Percentiles rank a stretch among this genome's conserved stretches.
These are phyloP conservation scores for Fusarium gaditjirri DNA, from an alignment of 2,329 filamentous ascomycete species.

Conservation along the genomic window DNA sequence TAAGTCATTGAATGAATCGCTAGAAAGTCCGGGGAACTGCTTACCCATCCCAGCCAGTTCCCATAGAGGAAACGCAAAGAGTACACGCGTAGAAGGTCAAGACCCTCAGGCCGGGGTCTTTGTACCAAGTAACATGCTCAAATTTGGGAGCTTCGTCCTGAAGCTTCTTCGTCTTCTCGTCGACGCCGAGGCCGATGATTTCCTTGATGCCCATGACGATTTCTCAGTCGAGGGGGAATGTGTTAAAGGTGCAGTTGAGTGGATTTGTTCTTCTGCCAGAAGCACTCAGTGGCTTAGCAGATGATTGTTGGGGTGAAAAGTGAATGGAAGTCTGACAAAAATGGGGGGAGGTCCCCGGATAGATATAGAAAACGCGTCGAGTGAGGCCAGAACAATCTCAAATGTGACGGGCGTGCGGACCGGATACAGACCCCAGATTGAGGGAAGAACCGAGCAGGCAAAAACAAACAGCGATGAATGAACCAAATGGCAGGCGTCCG, in stretches of 20 bases:
- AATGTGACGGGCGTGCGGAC: constrained; percentile 20
- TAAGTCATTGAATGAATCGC: constrained; percentile 62
- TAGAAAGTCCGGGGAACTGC: constrained; percentile 62
- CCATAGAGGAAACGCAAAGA: constrained; percentile 27
- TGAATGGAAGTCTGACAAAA: background rate
- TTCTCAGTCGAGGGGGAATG: background rate
- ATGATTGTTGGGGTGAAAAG: background rate
- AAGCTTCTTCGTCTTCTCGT: constrained; percentile 26
- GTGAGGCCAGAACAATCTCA: constrained; percentile 5
- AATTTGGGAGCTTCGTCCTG: constrained; percentile 61
- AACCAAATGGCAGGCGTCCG: constrained; percentile 6
- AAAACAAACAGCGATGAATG: background rate
- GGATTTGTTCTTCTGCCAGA: background rate
- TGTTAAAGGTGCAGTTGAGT: background rate
- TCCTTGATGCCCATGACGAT: constrained; percentile 25
- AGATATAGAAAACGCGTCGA: constrained; percentile 20
- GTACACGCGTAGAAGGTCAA: constrained; percentile 54
- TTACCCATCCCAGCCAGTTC: constrained; percentile 31
- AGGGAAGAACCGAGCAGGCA: constrained; percentile 16
- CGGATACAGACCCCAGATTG: constrained; percentile 24
- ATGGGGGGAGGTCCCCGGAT: background rate
- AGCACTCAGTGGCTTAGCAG: background rate
- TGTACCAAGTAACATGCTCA: constrained; percentile 66
- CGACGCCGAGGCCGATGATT: constrained; percentile 18
- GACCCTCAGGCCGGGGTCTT: constrained; percentile 65